Percentiles rank a stretch among this genome's conserved stretches.
These are phyloP conservation scores for Pneumocystis murina DNA, from an alignment of 1,139 yeast species.

Conservation along the genomic window DNA sequence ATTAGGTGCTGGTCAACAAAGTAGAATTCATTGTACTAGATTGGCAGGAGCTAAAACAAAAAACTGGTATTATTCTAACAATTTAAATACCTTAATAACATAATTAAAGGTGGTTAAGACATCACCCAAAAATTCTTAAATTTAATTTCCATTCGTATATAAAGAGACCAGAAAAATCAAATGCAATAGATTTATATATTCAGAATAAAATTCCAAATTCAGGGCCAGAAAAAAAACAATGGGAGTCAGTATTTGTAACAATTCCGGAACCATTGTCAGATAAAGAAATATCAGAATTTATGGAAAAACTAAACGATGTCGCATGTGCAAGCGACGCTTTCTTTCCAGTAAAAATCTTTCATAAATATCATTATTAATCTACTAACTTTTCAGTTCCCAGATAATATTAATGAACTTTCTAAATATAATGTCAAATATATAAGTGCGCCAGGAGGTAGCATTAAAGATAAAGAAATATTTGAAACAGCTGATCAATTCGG, in stretches of 20 bases:
- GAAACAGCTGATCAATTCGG: slow-evolving; percentile 85
- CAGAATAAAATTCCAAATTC: slow-evolving; percentile 78
- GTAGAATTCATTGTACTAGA: slow-evolving; percentile 97
- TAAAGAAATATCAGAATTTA: slow-evolving; percentile 81
- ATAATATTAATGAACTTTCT: slow-evolving; percentile 93
- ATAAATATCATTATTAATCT: neutral
- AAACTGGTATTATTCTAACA: slow-evolving; percentile 45
- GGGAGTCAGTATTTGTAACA: slow-evolving; percentile 57
- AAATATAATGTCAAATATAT: slow-evolving; percentile 88
- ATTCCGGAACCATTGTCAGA: slow-evolving; percentile 70
- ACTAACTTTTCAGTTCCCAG: slow-evolving; percentile 46
- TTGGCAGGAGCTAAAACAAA: slow-evolving; percentile 98
- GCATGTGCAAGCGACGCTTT: slow-evolving; percentile 94
- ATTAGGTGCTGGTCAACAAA: slow-evolving; percentile 98
- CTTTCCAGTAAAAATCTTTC: slow-evolving; percentile 46
- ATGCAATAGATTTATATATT: slow-evolving; percentile 88
- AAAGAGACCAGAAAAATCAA: slow-evolving; percentile 96
- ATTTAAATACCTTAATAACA: neutral
- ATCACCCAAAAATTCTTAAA: slow-evolving; percentile 82
- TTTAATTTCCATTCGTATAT: slow-evolving; percentile 97
- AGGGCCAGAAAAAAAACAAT: slow-evolving; percentile 88
- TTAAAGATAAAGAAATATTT: slow-evolving; percentile 92
- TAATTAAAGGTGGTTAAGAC: slow-evolving; percentile 60
- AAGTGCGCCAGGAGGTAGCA: slow-evolving; percentile 96
- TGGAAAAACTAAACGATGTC: slow-evolving; percentile 60